phyloP scores from a whole-genome alignment of 208 protist genomes.

The Acanthamoeba royreba region DNA sequence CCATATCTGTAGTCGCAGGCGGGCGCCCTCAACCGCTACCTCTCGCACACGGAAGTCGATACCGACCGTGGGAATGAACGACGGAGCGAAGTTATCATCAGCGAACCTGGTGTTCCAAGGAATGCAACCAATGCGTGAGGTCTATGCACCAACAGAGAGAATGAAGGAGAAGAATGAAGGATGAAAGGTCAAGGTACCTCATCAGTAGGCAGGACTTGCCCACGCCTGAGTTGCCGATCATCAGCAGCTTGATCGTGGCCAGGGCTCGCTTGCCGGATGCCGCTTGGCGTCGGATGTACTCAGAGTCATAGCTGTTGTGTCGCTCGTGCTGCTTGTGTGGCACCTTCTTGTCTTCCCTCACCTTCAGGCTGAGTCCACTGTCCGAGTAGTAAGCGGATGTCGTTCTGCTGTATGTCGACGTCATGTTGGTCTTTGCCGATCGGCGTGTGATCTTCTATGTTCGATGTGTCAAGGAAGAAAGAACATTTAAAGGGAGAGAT shows the following conservation, averaged over 20 bases:
- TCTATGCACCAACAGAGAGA: conserved; percentile 85
- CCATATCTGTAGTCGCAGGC: conserved; percentile 87
- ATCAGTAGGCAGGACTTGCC: conserved; percentile 88
- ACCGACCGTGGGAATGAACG: conserved; percentile 47
- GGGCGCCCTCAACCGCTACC: conserved; percentile 86
- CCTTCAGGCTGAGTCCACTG: too few species aligned
- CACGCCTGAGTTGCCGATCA: conserved; percentile 71
- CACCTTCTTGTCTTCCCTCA: too few species aligned
- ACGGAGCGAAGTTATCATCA: neutral
- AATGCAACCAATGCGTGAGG: conserved; percentile 87
- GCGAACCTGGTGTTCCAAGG: neutral
- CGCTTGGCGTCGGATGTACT: neutral
- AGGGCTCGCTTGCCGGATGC: neutral
- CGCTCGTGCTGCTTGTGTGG: too few species aligned
- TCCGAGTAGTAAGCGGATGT: too few species aligned
- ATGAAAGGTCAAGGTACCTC: too few species aligned
- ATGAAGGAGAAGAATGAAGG: too few species aligned
- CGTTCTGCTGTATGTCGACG: too few species aligned
- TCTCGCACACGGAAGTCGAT: conserved; percentile 92
- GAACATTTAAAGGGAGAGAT: too few species aligned
- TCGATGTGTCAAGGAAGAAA: too few species aligned
- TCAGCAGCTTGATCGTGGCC: neutral
- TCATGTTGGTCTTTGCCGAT: too few species aligned
- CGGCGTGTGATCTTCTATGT: too few species aligned
- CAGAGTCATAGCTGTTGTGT: neutral